Percentiles rank a stretch among this genome's conserved stretches.
phyloP scores from a whole-genome alignment of 441 rosid species.

The Aleurites moluccanus region DNA sequence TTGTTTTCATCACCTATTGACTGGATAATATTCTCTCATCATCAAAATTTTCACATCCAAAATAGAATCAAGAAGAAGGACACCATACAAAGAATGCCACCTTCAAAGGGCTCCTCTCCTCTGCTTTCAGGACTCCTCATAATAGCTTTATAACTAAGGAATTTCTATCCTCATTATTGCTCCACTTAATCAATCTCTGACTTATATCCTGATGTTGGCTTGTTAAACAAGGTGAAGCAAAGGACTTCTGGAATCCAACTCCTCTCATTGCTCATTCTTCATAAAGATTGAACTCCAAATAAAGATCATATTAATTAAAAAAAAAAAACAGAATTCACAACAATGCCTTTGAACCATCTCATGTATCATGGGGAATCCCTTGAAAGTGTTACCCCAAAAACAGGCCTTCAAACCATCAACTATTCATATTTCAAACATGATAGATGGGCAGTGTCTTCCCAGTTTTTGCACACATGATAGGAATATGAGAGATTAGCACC shows the following conservation, averaged over 20 bases:
- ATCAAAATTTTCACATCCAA: not conserved
- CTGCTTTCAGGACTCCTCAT: not conserved
- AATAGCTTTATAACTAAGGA: not conserved
- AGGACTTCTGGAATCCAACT: not conserved
- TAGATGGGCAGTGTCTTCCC: too few relatives aligned
- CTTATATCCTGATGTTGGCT: not conserved
- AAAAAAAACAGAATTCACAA: not conserved
- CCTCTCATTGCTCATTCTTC: not conserved
- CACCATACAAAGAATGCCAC: not conserved
- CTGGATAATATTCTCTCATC: not conserved
- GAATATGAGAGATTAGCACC: not conserved
- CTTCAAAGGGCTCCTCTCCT: not conserved
- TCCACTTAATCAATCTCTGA: too few relatives aligned
- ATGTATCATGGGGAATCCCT: not conserved
- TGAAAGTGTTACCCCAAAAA: not conserved
- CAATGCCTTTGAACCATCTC: not conserved
- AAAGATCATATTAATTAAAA: not conserved
- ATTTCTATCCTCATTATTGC: too few relatives aligned
- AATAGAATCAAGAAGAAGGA: not conserved
- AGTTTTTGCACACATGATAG: not conserved
- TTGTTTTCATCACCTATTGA: not conserved
- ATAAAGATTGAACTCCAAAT: not conserved
- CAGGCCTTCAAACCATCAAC: not conserved
- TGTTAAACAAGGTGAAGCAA: not conserved
- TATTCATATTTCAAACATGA: not conserved